Evolutionary conservation across 169 alveolate genomes (phyloP).

Genomic region (Cryptosporidium xiaoi): DNA sequence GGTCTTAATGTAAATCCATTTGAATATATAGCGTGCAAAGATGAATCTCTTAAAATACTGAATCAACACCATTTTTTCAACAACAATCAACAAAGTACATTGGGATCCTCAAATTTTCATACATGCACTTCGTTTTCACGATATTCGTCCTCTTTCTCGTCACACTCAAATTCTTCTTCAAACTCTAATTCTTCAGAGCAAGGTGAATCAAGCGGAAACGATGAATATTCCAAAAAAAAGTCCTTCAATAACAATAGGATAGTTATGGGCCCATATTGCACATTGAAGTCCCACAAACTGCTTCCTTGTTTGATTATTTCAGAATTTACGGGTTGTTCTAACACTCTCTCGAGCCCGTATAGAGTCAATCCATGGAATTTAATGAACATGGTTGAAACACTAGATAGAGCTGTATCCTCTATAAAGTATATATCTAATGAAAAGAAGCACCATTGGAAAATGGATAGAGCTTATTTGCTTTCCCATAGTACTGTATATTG

Average conservation of each 20-base stretch:
- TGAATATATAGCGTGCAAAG: constrained; percentile 76
- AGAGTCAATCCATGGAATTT: constrained; percentile 86
- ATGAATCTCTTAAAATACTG: constrained; percentile 12
- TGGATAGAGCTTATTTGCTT: constrained; percentile 46
- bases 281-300: background rate
- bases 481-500: constrained; percentile 62
- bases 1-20: constrained; percentile 85
- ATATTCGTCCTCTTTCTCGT: background rate
- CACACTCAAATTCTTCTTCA: background rate
- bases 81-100: background rate
- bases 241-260: background rate
- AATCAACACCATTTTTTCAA: background rate
- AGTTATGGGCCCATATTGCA: constrained; percentile 11
- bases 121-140: background rate
- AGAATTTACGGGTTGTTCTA: constrained; percentile 85
- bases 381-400: constrained; percentile 81
- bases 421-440: constrained; percentile 1
- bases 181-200: constrained; percentile 28
- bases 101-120: background rate
- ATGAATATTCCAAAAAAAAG: background rate
- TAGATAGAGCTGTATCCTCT: constrained; percentile 79
- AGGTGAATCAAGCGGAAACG: constrained; percentile 60
- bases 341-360: constrained; percentile 81
- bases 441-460: constrained; percentile 41
- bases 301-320: constrained; percentile 79